Conservation (phyloP, 106 monocot genomes). For the Apostasia shenzhenica region DNA sequence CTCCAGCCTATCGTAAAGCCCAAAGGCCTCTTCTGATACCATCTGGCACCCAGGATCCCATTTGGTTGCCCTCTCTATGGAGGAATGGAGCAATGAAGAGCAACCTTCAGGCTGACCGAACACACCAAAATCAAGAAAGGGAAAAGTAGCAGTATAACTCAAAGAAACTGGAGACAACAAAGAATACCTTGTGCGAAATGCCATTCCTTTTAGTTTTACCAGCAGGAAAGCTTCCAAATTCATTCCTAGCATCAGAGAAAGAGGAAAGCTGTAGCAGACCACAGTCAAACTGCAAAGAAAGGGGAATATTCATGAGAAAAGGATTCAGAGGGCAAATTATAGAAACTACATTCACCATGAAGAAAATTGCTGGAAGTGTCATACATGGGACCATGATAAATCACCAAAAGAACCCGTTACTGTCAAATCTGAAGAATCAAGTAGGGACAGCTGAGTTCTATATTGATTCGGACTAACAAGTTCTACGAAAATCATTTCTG, state of each 20-base stretch:
- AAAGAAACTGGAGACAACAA: not conserved
- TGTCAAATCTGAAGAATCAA: no score
- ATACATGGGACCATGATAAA: not conserved
- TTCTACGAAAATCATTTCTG: not conserved
- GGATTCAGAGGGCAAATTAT: not conserved
- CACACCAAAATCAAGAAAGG: not conserved
- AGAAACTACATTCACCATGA: not conserved
- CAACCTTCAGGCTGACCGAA: slow-evolving; percentile 40
- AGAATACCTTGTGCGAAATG: slow-evolving; percentile 42
- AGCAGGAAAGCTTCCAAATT: not conserved
- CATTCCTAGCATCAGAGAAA: slow-evolving; percentile 22
- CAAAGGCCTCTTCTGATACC: slow-evolving; percentile 26
- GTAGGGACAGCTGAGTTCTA: not conserved
- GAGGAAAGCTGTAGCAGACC: slow-evolving; percentile 19
- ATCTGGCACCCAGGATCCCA: slow-evolving; percentile 56
- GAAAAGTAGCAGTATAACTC: not conserved
- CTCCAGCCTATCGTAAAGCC: slow-evolving; percentile 37
- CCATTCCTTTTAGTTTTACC: slow-evolving; percentile 13
- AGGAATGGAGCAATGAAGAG: slow-evolving; percentile 26
- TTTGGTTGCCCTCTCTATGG: slow-evolving; percentile 76
- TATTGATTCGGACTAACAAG: not conserved
- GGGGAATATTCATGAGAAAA: no score
- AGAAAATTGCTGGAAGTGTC: not conserved
- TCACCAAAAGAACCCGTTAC: not conserved
- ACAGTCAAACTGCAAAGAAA: slow-evolving; percentile 30